phyloP scores from a whole-genome alignment of 2,329 filamentous ascomycete genomes.

The Lecanicillium sp. region DNA sequence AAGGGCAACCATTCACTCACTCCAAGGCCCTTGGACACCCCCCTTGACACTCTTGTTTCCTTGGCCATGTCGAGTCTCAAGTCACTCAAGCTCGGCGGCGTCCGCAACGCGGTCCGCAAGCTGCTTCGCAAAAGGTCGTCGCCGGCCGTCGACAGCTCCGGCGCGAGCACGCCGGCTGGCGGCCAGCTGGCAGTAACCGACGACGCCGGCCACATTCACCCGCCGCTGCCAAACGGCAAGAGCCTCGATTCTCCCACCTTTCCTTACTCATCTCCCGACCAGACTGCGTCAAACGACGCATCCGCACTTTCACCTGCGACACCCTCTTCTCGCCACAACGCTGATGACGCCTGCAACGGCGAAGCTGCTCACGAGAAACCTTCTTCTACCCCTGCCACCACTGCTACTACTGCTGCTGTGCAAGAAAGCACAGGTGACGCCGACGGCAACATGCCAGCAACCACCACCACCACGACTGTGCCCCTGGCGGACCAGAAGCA shows the following conservation, averaged over 20 bases:
- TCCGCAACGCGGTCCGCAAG: constrained; percentile 20
- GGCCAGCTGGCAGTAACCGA: constrained; percentile 2
- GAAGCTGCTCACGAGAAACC: too few species aligned
- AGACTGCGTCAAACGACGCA: too few species aligned
- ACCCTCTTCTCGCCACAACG: too few species aligned
- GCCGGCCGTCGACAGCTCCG: constrained; percentile 2
- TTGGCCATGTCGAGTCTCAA: constrained; percentile 22
- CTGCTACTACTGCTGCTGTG: background rate
- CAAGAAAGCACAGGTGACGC: background rate
- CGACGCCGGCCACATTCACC: constrained; percentile 3
- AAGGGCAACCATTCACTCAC: too few species aligned
- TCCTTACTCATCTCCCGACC: too few species aligned
- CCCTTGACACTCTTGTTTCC: too few species aligned
- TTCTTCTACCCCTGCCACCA: background rate
- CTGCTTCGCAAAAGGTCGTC: constrained; percentile 15
- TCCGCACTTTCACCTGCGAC: too few species aligned
- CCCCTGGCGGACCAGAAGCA: constrained; percentile 24
- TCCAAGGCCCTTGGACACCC: too few species aligned
- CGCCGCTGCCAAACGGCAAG: background rate
- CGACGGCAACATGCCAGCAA: constrained; percentile 1
- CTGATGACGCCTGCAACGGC: too few species aligned
- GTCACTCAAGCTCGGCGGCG: constrained; percentile 21
- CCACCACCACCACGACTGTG: too few species aligned
- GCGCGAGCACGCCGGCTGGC: constrained; percentile 6
- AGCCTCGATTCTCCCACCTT: background rate